Evolutionary conservation across 1,284 basidiomycete genomes (phyloP), one percentile per base, ranked within the genome.

Genomic region (Ustilago loliicola): DNA sequence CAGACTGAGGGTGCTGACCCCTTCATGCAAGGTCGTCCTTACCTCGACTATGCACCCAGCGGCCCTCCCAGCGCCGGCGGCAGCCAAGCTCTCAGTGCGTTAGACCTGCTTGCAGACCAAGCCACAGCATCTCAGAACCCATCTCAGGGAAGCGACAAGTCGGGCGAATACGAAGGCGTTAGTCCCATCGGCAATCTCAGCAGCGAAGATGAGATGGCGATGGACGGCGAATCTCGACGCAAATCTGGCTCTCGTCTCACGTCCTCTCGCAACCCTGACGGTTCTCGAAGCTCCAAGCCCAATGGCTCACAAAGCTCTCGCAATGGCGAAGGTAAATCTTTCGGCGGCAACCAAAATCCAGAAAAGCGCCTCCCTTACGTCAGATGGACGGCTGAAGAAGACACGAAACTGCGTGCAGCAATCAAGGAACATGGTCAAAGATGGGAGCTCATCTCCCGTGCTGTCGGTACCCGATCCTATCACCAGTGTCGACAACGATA

Each of bases 401-500:
- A 86, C 58, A 72, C 71, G 36, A 84, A 85, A 77, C 78, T 86
- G 60, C 75, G 80, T 10, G 71, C 75, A 5, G 85, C 85, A 7
- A 85, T 86, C 64, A 79, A 79, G 58, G 80, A 85, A 68, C 79
- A 84, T 51, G 85, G 85, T 5, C 85, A 86, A 58, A 74, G 83
- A 2, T 86, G 85, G 85, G 85, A 86, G 55, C 76, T 82, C n/a
- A 83, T 86, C 57, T 83, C 85, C 2, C 79, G 83, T 25, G 83
- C 83, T 9, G 85, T 86, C 9, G 84, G 83, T 9, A 85, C 85
- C 13, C 69, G 85, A 23, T 83, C 84, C 25, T 86, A 86, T 61
- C 85, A 86, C 57, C 85, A 86, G 56, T 86, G 85, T 68, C 80
- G 85, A 19, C 85, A 86, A 72, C 77, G 85, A 32, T 84, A 83